A percentile compares a stretch with the other conserved stretches of the same genome.
These are phyloP conservation scores for Ceratobasidium sp. DNA, from an alignment of 1,284 basidiomycete genomes.

Conservation along the genomic window DNA sequence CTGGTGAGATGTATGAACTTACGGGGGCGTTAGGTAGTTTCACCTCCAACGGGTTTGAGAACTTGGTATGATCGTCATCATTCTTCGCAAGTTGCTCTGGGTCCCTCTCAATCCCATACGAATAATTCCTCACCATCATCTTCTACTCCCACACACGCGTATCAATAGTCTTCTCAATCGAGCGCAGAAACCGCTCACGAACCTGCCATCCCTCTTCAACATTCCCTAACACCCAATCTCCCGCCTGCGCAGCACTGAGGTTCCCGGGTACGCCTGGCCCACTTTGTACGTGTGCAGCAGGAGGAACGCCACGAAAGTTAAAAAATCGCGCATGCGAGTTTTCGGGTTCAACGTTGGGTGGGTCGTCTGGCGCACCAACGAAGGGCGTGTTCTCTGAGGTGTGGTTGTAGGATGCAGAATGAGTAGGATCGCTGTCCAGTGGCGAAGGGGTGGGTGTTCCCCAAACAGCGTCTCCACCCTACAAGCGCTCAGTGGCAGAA, in stretches of 20 bases:
- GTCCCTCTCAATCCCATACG: constrained; percentile 91
- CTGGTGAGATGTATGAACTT: not conserved
- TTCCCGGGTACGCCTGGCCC: constrained; percentile 64
- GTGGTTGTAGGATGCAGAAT: constrained; percentile 49
- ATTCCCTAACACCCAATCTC: constrained; percentile 86
- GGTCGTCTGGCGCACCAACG: constrained; percentile 80
- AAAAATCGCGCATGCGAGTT: constrained; percentile 87
- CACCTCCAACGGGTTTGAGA: constrained; percentile 96
- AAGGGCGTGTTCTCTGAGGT: not conserved
- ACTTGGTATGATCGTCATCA: constrained; percentile 80
- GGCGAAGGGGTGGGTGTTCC: constrained; percentile 68
- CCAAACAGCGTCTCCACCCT: constrained; percentile 92
- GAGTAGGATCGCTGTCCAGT: constrained; percentile 49
- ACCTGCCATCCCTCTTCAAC: constrained; percentile 87
- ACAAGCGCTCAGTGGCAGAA: constrained; percentile 22
- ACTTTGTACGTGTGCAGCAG: constrained; percentile 43
- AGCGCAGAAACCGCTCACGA: constrained; percentile 46
- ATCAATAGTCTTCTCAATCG: not conserved
- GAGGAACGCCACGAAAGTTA: constrained; percentile 72
- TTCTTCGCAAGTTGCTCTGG: constrained; percentile 74
- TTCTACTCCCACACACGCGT: constrained; percentile 64
- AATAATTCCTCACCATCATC: constrained; percentile 94
- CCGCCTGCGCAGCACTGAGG: constrained; percentile 84
- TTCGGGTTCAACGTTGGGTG: constrained; percentile 60
- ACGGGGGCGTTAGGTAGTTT: constrained; percentile 92